Base-by-base conservation (phyloP, 75 land plant genomes). In the Picea glauca region DNA sequence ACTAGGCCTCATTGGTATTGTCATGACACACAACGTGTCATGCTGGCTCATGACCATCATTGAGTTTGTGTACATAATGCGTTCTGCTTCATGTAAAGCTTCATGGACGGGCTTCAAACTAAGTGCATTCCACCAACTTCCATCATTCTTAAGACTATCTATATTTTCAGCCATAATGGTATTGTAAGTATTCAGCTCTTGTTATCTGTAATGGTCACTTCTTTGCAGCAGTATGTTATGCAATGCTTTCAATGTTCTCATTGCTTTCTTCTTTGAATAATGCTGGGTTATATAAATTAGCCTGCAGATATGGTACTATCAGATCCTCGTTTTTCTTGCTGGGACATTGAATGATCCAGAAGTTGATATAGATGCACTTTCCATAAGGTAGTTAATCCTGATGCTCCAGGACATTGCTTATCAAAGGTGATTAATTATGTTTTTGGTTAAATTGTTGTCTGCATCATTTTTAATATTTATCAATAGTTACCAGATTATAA, bases 91-190 rank as follows among this genome's bases (percentile, higher is more conserved):
- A 23, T 83, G 85, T 60, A 62, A 64, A 43, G 59, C 43, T 40
- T 82, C 85, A 20, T 83, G 85, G 85, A 83, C 84, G 15, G 76
- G 77, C 9, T 81, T 83, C 84, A 83, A 84, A 6, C 9, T 14
- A 17, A 78, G 62, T 26, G 85, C 84, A 26, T 81, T 83, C 70
- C 77, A 43, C 40, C 67, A 83, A 33, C 58, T 83, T 32, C 60
- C 56, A 31, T 38, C 61, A 17, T 83, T 83, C 26, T 58, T 83
- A 15, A 60, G 76, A 57, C 60, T 75, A 4, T 75, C 77, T 65
- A 81, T 83, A 46, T 83, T 76, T n/a, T 83, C 85, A 2, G 68
- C 85, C 14, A 17, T 83, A 50, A 83, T 83, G 85, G 32, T 75
- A 54, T 58, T 75, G 77, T 75, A 58, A 75, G 77, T 75, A 75